Evolutionary conservation across 1,284 basidiomycete species (phyloP).

Genomic region (Ceratobasidium sp.): DNA sequence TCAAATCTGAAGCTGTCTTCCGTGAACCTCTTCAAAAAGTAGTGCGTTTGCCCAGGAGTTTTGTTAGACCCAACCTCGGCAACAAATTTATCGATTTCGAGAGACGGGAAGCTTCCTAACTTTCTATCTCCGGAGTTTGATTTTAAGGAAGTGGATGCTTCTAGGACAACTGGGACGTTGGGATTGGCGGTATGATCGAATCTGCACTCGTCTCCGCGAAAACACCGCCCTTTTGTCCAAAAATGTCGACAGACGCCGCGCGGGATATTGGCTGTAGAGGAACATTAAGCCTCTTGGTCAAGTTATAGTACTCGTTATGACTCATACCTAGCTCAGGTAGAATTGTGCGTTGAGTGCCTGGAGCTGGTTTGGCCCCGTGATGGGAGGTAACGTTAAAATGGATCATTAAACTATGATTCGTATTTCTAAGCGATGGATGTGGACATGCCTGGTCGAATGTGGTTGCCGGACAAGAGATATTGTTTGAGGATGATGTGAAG

Average conservation of each 20-base stretch:
- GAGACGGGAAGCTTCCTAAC: slow-evolving; percentile 60
- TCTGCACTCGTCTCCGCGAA: slow-evolving; percentile 65
- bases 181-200: slow-evolving; percentile 61
- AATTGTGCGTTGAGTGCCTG: no score
- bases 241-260: slow-evolving; percentile 66
- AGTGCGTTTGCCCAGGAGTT: slow-evolving; percentile 68
- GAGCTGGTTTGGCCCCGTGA: no score
- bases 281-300: neutral
- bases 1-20: slow-evolving; percentile 64
- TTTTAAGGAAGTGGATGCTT: neutral
- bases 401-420: no score
- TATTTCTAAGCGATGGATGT: no score
- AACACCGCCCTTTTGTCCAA: slow-evolving; percentile 69
- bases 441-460: no score
- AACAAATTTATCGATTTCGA: slow-evolving; percentile 61
- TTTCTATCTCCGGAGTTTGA: slow-evolving; percentile 32
- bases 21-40: slow-evolving; percentile 64
- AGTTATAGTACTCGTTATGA: neutral
- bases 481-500: neutral
- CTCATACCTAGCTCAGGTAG: neutral
- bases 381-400: no score
- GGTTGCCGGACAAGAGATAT: neutral
- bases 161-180: slow-evolving; percentile 29
- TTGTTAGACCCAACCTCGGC: slow-evolving; percentile 53
- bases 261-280: slow-evolving; percentile 55